Percentiles rank a stretch among this genome's conserved stretches.
Conservation (phyloP, 2,329 filamentous ascomycete species). For the Aspergillus unguis region DNA sequence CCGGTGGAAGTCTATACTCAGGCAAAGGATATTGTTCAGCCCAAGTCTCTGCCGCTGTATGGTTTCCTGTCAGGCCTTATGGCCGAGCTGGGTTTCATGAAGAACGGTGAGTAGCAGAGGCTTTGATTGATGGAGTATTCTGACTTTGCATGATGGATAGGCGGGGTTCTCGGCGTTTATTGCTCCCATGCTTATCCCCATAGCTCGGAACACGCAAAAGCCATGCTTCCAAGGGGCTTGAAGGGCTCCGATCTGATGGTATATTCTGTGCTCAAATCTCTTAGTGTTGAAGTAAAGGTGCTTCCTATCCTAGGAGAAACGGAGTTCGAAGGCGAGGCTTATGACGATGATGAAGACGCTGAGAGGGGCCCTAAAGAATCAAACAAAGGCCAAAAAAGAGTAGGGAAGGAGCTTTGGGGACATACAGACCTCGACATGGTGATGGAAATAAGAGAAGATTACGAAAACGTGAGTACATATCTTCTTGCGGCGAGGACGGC, state of each 20-base stretch:
- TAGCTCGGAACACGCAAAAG: conserved; percentile 20
- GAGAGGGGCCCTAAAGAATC: background rate
- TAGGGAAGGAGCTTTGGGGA: background rate
- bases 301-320: conserved; percentile 25
- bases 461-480: no score
- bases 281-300: conserved; percentile 31
- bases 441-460: no score
- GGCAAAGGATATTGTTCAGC: conserved; percentile 26
- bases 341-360: background rate
- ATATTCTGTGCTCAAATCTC: conserved; percentile 35
- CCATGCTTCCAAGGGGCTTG: conserved; percentile 35
- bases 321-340: background rate
- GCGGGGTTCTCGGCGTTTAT: conserved; percentile 45
- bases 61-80: conserved; percentile 31
- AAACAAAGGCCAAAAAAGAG: background rate
- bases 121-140: background rate
- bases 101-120: conserved; percentile 25
- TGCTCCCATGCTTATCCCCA: conserved; percentile 51
- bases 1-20: conserved; percentile 26
- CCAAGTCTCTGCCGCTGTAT: conserved; percentile 37
- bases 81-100: conserved; percentile 34
- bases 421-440: background rate
- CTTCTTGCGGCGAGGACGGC: no score
- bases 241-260: conserved; percentile 49
- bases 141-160: conserved; percentile 23